Conservation (phyloP, 1,139 yeast species). For the Kodamaea arcana region DNA sequence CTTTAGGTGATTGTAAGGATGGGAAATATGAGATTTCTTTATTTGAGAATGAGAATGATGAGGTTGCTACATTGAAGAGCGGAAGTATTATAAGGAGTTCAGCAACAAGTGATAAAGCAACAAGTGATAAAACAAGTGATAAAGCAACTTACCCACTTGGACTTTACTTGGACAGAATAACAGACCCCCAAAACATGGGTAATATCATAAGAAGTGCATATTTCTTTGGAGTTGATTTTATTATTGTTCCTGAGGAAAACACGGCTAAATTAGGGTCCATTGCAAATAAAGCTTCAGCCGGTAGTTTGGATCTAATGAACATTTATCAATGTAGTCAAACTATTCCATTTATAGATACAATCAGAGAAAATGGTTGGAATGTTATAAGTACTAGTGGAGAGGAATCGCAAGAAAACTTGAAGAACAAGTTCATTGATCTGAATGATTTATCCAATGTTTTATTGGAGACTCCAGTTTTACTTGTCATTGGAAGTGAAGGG, state of each 20-base stretch:
- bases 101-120: slow-evolving; percentile 5
- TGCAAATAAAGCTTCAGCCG: slow-evolving; percentile 79
- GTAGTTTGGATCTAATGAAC: slow-evolving; percentile 76
- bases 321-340: slow-evolving; percentile 58
- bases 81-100: slow-evolving; percentile 7
- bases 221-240: slow-evolving; percentile 79
- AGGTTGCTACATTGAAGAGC: slow-evolving; percentile 10
- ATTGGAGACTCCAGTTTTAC: slow-evolving; percentile 52
- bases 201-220: slow-evolving; percentile 80
- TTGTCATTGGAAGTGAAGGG: slow-evolving; percentile 85
- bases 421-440: slow-evolving; percentile 34
- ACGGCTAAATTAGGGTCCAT: slow-evolving; percentile 74
- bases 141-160: slow-evolving; percentile 56
- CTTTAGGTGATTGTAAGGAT: slow-evolving; percentile 26
- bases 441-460: slow-evolving; percentile 43
- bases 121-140: no score
- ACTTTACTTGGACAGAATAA: slow-evolving; percentile 71
- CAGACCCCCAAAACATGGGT: slow-evolving; percentile 90
- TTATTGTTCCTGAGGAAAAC: slow-evolving; percentile 66
- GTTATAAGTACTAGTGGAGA: slow-evolving; percentile 60
- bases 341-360: slow-evolving; percentile 54
- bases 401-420: slow-evolving; percentile 22
- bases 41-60: slow-evolving; percentile 18
- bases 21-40: slow-evolving; percentile 26
- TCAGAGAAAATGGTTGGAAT: slow-evolving; percentile 63